phyloP scores from a whole-genome alignment of 1,139 yeast genomes.

The Lodderomyces elongisporus region DNA sequence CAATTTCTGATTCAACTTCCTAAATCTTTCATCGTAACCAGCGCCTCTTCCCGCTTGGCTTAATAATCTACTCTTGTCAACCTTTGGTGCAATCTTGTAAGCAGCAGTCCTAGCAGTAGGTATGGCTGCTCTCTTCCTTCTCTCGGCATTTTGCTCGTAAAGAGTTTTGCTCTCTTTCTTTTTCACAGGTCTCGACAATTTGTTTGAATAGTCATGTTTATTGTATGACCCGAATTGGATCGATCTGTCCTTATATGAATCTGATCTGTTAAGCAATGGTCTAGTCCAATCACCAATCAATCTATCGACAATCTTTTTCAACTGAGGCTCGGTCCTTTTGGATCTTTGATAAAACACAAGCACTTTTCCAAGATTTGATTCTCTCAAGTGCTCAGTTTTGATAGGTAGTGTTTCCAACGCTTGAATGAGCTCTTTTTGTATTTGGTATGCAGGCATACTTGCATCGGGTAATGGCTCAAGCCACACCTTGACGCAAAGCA shows the following conservation, averaged over 20 bases:
- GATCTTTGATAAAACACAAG: slow-evolving; percentile 91
- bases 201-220: slow-evolving; percentile 48
- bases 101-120: slow-evolving; percentile 87
- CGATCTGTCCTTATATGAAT: slow-evolving; percentile 85
- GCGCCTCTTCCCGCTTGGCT: slow-evolving; percentile 41
- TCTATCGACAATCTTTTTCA: slow-evolving; percentile 85
- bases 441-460: slow-evolving; percentile 92
- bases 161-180: slow-evolving; percentile 48
- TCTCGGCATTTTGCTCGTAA: slow-evolving; percentile 88
- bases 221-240: slow-evolving; percentile 70
- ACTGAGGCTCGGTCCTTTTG: slow-evolving; percentile 78
- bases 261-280: slow-evolving; percentile 94
- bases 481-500: slow-evolving; percentile 96
- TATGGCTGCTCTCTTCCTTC: slow-evolving; percentile 91
- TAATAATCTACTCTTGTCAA: slow-evolving; percentile 44
- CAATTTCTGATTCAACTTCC: slow-evolving; percentile 58
- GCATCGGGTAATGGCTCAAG: slow-evolving; percentile 98
- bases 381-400: slow-evolving; percentile 91
- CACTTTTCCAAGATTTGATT: slow-evolving; percentile 91
- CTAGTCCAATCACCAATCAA: slow-evolving; percentile 97
- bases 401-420: slow-evolving; percentile 79
- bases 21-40: slow-evolving; percentile 73
- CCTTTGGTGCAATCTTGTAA: slow-evolving; percentile 85
- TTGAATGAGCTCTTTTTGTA: slow-evolving; percentile 79
- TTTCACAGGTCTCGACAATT: slow-evolving; percentile 35